Base-by-base conservation (phyloP, 2,329 filamentous ascomycete species). In the Fusarium kyushuense region DNA sequence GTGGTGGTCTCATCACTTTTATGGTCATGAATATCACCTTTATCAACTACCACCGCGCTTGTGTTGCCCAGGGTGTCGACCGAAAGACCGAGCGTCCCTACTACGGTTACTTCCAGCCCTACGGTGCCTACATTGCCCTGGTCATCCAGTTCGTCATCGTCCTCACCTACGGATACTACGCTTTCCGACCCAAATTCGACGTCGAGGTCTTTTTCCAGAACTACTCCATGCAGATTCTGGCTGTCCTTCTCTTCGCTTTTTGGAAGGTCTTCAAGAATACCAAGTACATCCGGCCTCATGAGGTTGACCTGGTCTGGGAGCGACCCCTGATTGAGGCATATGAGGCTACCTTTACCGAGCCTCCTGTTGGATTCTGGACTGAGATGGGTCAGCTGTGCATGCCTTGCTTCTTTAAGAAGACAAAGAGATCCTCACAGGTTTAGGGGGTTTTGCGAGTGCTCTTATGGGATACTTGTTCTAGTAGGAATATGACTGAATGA, bases 261-360 rank as follows among this genome's bases (percentile, higher is more conserved):
- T 92, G 88, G 87, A 92, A 92, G 78, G 6, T 91, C 5, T 16
- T 87, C 72, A 87, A 88, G 78, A 81, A 78, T 55, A 91, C 89
- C 4, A 82, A 82, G 59, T 78, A 85, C 32, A 79, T 89, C 17
- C 78, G 78, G 4, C 79, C 88, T 0, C 74, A 80, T 7, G 84
- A 90, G 71, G 82, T 83, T 6, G 87, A 90, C 70, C 79, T 90
- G 10, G 78, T 87, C 41, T 86, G 87, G 87, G 83, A 90, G 71
- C 79, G 83, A 40, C 86, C 86, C 19, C 74, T 80, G 25, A 86
- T 89, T 55, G 87, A 89, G 67, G 81, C 80, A 0, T 88, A 89
- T 59, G 86, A 88, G 74, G 79, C 77, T 5, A 80, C 79, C 16
- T 85, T 89, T 65, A 76, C 79, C 4, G 77, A 81, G 21, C 78